Evolutionary conservation across 1,284 basidiomycete genomes (phyloP), one percentile per base, ranked within the genome.

Genomic region (Boletellus sp.): DNA sequence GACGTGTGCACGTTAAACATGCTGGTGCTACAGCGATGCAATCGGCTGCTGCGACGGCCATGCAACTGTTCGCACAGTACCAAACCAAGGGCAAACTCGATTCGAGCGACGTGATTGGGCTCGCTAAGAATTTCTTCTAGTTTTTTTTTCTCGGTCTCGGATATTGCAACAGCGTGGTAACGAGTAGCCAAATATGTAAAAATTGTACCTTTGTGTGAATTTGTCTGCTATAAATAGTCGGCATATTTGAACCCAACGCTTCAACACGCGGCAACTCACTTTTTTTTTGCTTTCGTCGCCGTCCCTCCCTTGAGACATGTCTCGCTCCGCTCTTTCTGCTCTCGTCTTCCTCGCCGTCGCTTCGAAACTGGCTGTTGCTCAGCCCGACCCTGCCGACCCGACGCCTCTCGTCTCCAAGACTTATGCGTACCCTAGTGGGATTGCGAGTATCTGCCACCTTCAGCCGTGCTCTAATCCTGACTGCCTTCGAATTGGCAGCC

Each of bases 331-430:
- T 74, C 77, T 79, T 75, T 70, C 62, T 5, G 40, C 55, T 21
- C 41, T 66, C 47, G 46, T 70, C 44, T 60, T 71, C 40, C 50
- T 73, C 51, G 63, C 76, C 49, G 51, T 76, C 51, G 65, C 68
- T 43, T 59, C 62, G 3, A 61, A 60, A 50, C 55, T 65, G 12
- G 62, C 60, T 5, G 50, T 67, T 18, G 74, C 70, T 26, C 75
- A 77, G 58, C 49, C 59, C 12, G 62, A 69, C 49, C 66, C 69
- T 6, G 64, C 65, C 28, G 58, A 66, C 58, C 68, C 75, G 10
- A 74, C 70, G 2, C 81, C 84, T 7, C 74, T 86, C 15, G 76
- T 74, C 1, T 64, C 62, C 45, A 80, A 84, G 61, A 68, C 65
- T 21, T 85, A 77, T 54, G 44, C 74, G 0, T 82, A 80, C 56